A percentile compares a stretch with the other conserved stretches of the same genome.
Conservation (phyloP, 164 flowering plant species). For the Chloranthus sessilifolius region DNA sequence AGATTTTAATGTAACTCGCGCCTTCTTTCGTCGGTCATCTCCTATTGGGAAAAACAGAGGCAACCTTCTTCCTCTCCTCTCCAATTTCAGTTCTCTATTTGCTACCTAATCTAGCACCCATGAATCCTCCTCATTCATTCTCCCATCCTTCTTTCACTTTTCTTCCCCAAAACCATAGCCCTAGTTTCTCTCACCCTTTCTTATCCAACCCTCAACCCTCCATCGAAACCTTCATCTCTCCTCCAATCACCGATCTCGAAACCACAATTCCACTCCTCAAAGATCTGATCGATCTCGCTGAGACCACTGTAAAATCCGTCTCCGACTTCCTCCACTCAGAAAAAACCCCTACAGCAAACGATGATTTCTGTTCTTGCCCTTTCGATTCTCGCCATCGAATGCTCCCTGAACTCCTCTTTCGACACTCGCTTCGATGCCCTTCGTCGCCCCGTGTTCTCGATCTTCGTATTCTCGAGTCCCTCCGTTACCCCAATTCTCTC, state of each 20-base stretch:
- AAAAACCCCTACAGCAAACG: constrained; percentile 1
- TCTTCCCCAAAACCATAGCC: constrained; percentile 18
- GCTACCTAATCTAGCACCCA: background rate
- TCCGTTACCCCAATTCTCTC: constrained; percentile 45
- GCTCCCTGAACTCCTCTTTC: constrained; percentile 61
- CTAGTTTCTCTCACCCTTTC: constrained; percentile 8
- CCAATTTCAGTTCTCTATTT: background rate
- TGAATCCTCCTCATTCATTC: constrained; percentile 9
- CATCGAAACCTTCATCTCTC: constrained; percentile 6
- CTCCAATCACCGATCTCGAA: constrained; percentile 16
- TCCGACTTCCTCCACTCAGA: constrained; percentile 21
- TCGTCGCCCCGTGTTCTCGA: constrained; percentile 22
- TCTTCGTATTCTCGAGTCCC: constrained; percentile 19
- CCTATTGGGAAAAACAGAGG: background rate
- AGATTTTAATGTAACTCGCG: too few species aligned
- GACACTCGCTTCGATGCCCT: constrained; percentile 66
- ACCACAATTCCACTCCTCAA: constrained; percentile 34
- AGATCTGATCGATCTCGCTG: constrained; percentile 31
- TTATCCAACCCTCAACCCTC: constrained; percentile 3
- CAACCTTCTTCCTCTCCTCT: background rate
- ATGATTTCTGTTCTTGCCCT: constrained; percentile 45
- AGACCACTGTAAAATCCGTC: constrained; percentile 28
- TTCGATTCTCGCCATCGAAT: constrained; percentile 56
- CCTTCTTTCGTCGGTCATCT: background rate
- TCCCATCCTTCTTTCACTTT: constrained; percentile 15